Evolutionary conservation across 306 rosid species (phyloP).

Genomic region (Vigna mungo): DNA sequence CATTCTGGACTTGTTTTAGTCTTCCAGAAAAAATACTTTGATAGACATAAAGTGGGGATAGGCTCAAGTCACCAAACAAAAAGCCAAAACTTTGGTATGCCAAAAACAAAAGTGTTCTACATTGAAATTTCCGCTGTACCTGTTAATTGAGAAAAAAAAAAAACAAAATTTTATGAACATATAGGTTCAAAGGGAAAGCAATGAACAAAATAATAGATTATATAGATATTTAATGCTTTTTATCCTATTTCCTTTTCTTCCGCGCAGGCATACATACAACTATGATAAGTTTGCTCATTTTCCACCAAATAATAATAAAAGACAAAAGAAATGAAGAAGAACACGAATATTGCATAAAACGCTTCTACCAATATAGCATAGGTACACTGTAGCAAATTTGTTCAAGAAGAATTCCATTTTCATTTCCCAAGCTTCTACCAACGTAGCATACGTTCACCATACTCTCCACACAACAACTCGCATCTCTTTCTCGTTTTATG

Average conservation of each 20-base stretch:
- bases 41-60: constrained; percentile 81
- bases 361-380: neutral
- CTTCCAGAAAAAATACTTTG: constrained; percentile 69
- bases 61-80: constrained; percentile 71
- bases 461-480: constrained; percentile 28
- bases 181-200: constrained; percentile 17
- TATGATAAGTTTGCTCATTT: neutral
- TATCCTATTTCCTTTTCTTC: constrained; percentile 6
- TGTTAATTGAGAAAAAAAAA: constrained; percentile 42
- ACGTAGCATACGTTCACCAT: neutral
- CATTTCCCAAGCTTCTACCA: neutral
- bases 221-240: neutral
- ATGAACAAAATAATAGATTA: neutral
- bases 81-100: constrained; percentile 79
- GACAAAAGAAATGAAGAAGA: constrained; percentile 3
- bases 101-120: constrained; percentile 53
- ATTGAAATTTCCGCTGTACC: constrained; percentile 58
- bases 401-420: constrained; percentile 26
- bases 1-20: constrained; percentile 57
- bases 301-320: constrained; percentile 17
- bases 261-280: constrained; percentile 11
- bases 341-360: neutral
- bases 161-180: constrained; percentile 17
- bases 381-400: neutral
- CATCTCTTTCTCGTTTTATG: neutral